Base-by-base conservation (phyloP, 2,329 filamentous ascomycete species). In the Knufia fluminis region DNA sequence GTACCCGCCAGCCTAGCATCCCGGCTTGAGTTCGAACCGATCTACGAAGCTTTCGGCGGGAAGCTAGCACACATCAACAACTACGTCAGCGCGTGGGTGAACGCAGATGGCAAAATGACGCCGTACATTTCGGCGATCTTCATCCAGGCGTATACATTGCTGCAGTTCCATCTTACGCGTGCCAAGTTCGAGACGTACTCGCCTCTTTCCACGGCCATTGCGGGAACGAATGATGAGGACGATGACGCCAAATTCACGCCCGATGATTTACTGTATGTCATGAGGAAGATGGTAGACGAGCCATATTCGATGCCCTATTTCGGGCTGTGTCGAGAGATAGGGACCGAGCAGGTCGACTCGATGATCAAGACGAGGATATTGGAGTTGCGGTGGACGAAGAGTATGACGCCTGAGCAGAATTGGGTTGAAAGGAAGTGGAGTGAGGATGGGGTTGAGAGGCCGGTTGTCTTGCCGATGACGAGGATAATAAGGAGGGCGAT, bases 111-210 rank as follows among this genome's bases (percentile, higher is more conserved):
- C 46, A 38, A 42, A n/a, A 26, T 43, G 28, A 49, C 46, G n/a
- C 46, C 46, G 2, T 43, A 42, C 46, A 36, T 16, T 14, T 49
- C 46, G 2, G 38, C 36, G 8, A 49, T 49, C n/a, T 49, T 49
- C 46, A 43, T 43, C 17, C 46, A 49, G 40, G 46, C 46, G 4
- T 49, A 49, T 22, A 49, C 46, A 2, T 35, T 49, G 12, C 46
- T 49, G 3, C 46, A 49, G 32, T 49, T 49, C 38, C 46, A 49
- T 28, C 46, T 49, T 14, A 49, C 39, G 9, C 46, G 28, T 38
- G 14, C 6, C 12, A 22, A n/a, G 2, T 49, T 49, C 19, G 46
- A 49, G 38, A 43, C 39, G 4, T 49, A 41, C 39, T 32, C 38
- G 6, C 46, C 46, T 10, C 26, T 49, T 2, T 49, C 46, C 7